Base-by-base conservation (phyloP, 176 grass and related monocot species). In the Triticum dicoccoides region DNA sequence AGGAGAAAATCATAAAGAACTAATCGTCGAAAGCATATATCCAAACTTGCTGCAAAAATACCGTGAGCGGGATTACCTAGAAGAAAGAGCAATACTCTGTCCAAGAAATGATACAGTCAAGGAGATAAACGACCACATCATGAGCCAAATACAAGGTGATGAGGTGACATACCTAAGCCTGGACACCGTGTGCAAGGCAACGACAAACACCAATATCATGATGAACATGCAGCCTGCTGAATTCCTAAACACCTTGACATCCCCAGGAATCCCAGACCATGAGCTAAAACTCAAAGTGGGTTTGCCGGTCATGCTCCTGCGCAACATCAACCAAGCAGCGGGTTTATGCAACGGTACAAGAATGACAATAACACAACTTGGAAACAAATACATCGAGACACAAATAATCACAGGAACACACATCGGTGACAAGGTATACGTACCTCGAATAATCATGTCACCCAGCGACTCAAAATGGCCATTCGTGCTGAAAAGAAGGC, bases 11-110 rank as follows among this genome's bases (percentile, higher is more conserved):
- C 34, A 17, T 10, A n/a, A 70, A 35, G 34, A 70, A 20, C 3
- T 9, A 35, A 39, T 70, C 10, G 11, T 66, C 12, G 14, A 66
- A 12, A 66, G 13, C 29, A 66, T 66, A 13, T 66, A 66, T 27
- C 64, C 64, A 33, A 32, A 66, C 27, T 30, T 66, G 11, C 27
- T 11, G 5, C 25, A 15, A 32, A 66, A 66, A 11, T 65, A 65
- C 24, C 62, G n/a, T 65, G n/a, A 65, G 10, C 62, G n/a, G 25
- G 23, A 65, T 10, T 62, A 23, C 62, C 23, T 69, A 69, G 15
- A 69, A 69, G 66, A 69, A 35, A 69, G 66, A 25, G 61, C 66
- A 35, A 69, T 37, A 37, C 66, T 77, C 64, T 84, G 69, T 63
- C 9, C 61, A 63, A 23, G n/a, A 24, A 63, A 63, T 63, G 61